phyloP scores from a whole-genome alignment of 257 asterid species.

The Apocynum venetum region DNA sequence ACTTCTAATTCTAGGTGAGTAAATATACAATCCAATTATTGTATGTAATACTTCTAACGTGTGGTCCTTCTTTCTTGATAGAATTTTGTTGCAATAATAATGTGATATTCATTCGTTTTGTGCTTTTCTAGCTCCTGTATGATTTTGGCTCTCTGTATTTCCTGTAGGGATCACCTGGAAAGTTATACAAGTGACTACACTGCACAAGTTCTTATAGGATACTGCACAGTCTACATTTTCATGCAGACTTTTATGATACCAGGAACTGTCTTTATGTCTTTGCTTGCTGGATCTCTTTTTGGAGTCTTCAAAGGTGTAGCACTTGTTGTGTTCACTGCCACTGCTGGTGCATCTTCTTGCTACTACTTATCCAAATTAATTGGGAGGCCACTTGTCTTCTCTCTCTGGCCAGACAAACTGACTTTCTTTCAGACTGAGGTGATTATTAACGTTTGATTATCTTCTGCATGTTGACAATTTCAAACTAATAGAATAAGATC shows the following conservation, averaged over 20 bases:
- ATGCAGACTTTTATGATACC: conserved; percentile 99
- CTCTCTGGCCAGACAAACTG: conserved; percentile 93
- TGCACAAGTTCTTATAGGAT: conserved; percentile 79
- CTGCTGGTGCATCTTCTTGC: conserved; percentile 97
- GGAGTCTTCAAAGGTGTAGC: conserved; percentile 89
- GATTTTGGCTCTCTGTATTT: conserved; percentile 13
- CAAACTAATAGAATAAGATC: conserved; percentile 10
- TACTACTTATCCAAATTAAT: conserved; percentile 76
- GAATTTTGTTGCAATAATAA: neutral
- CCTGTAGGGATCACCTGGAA: conserved; percentile 78
- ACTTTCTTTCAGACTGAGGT: conserved; percentile 87
- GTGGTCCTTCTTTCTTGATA: neutral
- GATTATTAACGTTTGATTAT: conserved; percentile 14
- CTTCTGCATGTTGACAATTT: conserved; percentile 5
- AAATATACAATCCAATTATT: neutral
- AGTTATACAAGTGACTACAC: conserved; percentile 93
- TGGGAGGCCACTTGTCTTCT: conserved; percentile 89
- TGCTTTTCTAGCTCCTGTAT: neutral
- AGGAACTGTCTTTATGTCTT: conserved; percentile 91
- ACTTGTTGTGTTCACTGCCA: conserved; percentile 84
- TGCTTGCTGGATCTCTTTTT: conserved; percentile 90
- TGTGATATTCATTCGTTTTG: neutral
- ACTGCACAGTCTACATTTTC: conserved; percentile 81
- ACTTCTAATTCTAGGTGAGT: neutral
- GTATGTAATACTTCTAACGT: neutral